Conservation (phyloP, 305 asterid species). For the Rubia peregrina region DNA sequence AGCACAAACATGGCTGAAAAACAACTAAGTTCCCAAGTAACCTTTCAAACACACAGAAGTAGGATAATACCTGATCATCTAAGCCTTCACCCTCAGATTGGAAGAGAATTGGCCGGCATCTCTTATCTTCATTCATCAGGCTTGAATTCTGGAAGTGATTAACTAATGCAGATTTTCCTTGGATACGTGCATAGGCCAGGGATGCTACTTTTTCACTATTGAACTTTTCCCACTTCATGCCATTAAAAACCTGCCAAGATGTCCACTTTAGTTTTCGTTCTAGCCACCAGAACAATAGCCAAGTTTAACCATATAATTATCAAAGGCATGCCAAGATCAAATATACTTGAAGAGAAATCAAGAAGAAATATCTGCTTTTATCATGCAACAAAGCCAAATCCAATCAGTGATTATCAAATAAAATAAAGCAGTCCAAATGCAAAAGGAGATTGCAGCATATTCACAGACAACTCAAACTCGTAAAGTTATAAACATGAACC, state of each 20-base stretch:
- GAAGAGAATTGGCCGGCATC: conserved; percentile 86
- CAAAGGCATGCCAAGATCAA: background rate
- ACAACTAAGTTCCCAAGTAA: background rate
- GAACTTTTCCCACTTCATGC: conserved; percentile 97
- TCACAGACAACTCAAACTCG: background rate
- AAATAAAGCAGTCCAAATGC: background rate
- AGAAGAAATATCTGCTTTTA: background rate
- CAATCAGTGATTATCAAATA: background rate
- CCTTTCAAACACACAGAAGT: background rate
- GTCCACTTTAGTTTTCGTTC: background rate
- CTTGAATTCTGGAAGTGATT: conserved; percentile 96
- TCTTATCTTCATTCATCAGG: conserved; percentile 90
- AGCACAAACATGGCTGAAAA: background rate
- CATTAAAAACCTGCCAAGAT: conserved; percentile 61
- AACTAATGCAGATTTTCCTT: conserved; percentile 73
- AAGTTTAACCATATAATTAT: background rate
- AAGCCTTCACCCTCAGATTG: conserved; percentile 62
- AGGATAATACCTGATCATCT: conserved; percentile 45
- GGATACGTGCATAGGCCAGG: conserved; percentile 95
- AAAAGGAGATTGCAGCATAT: background rate
- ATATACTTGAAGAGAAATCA: background rate
- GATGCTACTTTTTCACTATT: conserved; percentile 94
- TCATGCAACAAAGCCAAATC: background rate
- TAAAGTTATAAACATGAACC: conserved; percentile 36
- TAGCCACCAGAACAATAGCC: background rate